Base-by-base conservation (phyloP, 495 filamentous ascomycete species). In the Tuber magnatum region DNA sequence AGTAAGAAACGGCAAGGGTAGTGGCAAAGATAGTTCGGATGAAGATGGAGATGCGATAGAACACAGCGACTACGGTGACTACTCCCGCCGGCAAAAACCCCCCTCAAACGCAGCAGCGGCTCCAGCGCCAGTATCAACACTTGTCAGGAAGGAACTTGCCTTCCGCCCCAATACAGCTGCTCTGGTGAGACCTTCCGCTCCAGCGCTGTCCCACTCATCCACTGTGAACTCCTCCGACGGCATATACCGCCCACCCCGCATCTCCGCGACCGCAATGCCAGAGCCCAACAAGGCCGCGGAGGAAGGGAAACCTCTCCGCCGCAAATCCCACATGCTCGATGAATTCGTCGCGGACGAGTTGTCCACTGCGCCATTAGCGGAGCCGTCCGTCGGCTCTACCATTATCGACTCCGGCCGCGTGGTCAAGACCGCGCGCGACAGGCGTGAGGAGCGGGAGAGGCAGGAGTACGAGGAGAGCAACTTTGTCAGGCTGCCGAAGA, bases 381-480 rank as follows among this genome's bases (percentile, higher is more conserved):
- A 93, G 82, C 92, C 93, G 41, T 92, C 89, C 77, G 93, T 97
- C 80, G 94, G 94, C 75, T 92, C 90, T 71, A 94, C 90, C 12
- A 94, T 97, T 74, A 84, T 90, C 43, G 83, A 86, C 18, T 88
- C 89, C 72, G 94, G 94, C 35, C 87, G 93, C 73, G 89, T 89
- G 74, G 87, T 87, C 74, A 93, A 93, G 86, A 90, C 90, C 3
- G 87, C 88, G 38, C 86, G 88, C 35, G 91, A 94, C 80, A 87
- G 89, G 40, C 86, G 87, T 69, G 88, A 87, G 44, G 94, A 97
- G 84, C 86, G 86, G 5, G 93, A 94, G 81, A 85, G 90, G 68
- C 87, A 85, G 61, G 87, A 89, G 40, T 97, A 95, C 83, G 94
- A 97, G 85, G 94, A 97, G 85, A 86, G 84, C 75, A 94, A 97